phyloP scores from a whole-genome alignment of 768 basidiomycete genomes.

The Xanthoconium stramineum region DNA sequence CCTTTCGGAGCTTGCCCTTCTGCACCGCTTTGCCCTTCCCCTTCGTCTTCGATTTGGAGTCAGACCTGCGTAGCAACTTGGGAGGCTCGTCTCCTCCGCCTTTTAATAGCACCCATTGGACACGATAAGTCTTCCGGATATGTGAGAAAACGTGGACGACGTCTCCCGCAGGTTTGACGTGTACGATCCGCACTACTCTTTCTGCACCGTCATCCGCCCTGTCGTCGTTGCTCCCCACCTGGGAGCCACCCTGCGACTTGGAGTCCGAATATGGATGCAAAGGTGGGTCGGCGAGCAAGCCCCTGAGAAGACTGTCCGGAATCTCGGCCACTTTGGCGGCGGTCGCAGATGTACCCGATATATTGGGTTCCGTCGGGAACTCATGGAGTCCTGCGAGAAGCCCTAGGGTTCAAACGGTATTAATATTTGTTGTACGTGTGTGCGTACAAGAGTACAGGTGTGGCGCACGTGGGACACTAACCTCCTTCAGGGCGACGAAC shows the following conservation, averaged over 20 bases:
- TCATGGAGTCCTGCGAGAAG: conserved; percentile 89
- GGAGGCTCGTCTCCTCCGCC: conserved; percentile 53
- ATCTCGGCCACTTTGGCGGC: conserved; percentile 31
- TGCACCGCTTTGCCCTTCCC: conserved; percentile 4
- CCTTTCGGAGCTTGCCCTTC: conserved; percentile 15
- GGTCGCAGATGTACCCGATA: conserved; percentile 41
- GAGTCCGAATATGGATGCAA: conserved; percentile 4
- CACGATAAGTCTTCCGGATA: conserved; percentile 80
- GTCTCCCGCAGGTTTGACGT: conserved; percentile 54
- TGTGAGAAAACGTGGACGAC: conserved; percentile 88
- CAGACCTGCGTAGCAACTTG: conserved; percentile 6
- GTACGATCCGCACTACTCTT: conserved; percentile 33
- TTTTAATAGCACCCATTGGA: conserved; percentile 66
- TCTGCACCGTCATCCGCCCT: background rate
- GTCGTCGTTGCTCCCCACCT: background rate
- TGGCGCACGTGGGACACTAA: conserved; percentile 30
- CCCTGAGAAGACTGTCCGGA: conserved; percentile 36
- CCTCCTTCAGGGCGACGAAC: conserved; percentile 82
- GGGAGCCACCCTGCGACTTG: background rate
- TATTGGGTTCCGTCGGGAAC: conserved; percentile 67
- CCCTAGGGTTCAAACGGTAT: conserved; percentile 43
- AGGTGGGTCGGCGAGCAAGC: conserved; percentile 36
- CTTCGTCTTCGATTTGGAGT: conserved; percentile 1
- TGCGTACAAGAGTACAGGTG: background rate
- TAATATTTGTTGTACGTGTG: background rate